Base-by-base conservation (phyloP, 2,329 filamentous ascomycete genomes). In the Metarhizium rileyi region DNA sequence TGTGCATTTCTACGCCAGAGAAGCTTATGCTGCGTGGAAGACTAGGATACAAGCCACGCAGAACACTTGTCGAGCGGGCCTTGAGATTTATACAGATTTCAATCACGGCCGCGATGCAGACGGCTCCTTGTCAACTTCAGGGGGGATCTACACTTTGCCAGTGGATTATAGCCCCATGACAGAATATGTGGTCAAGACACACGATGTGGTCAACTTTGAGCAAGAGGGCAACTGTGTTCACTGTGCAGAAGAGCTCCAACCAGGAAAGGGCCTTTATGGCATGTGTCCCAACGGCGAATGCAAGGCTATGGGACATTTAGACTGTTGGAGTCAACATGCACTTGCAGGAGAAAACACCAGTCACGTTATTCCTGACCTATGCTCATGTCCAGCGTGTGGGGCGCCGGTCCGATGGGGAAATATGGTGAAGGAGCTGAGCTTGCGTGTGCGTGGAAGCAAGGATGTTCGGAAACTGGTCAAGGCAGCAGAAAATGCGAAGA, bases 391-490 rank as follows among this genome's bases (percentile, higher is more conserved):
- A 0, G 69, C 69, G 20, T 97, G 91, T 61, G 67, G 73, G 1
- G 71, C 72, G 0, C 65, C 71, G 4, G 68, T 90, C 2, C 64
- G 73, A 46, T 97, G 91, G 91, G 72, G 75, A 0, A 78, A 86
- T 44, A 79, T 96, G 68, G 85, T 94, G 70, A 90, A 83, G 61
- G 90, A 95, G 62, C 67, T 95, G 57, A 93, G 78, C 46, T 68
- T 95, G 45, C 77, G 91, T 28, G 71, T 80, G 33, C 77, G 87
- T 23, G 90, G 85, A 1, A 66, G 75, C 49, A 84, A 85, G 50
- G 84, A 90, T 55, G 70, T 90, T 1, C 77, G 82, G 38, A 81
- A 81, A 56, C 59, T 95, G 25, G 73, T 89, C 57, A 87, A 80
- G 63, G 70, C 68, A 57, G 70, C 65, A 50, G 61, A 65, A 35